Evolutionary conservation across 257 asterid species (phyloP).

Genomic region (Rubia yunnanensis): DNA sequence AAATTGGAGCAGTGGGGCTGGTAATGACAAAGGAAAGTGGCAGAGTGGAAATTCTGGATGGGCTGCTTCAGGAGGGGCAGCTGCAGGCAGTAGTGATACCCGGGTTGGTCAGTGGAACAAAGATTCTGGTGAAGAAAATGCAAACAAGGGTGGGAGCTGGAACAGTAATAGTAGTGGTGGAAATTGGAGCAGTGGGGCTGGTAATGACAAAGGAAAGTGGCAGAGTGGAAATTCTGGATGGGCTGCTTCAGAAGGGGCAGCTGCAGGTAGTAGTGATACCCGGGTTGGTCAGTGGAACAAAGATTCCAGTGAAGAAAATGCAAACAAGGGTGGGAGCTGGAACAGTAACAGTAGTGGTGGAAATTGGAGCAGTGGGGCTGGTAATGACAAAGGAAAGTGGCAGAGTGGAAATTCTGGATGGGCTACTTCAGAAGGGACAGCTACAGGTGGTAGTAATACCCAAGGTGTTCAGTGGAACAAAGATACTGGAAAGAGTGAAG

Average conservation of each 20-base stretch:
- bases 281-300: too few relatives aligned
- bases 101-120: too few relatives aligned
- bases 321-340: neutral
- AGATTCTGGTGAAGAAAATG: conserved; percentile 7
- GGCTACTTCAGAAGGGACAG: conserved; percentile 26
- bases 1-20: conserved; percentile 7
- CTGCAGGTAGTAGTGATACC: conserved; percentile 13
- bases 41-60: conserved; percentile 32
- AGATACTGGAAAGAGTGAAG: neutral
- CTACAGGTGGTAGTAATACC: conserved; percentile 11
- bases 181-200: conserved; percentile 7
- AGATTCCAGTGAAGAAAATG: neutral
- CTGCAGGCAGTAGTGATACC: conserved; percentile 13
- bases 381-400: conserved; percentile 18
- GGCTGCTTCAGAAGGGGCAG: conserved; percentile 27
- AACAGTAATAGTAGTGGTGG: conserved; percentile 9
- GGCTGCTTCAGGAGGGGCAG: conserved; percentile 27
- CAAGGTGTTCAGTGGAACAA: neutral
- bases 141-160: conserved; percentile 10
- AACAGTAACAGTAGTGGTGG: neutral
- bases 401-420: conserved; percentile 32
- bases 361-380: conserved; percentile 3
- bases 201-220: conserved; percentile 17
- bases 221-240: conserved; percentile 32
- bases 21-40: conserved; percentile 17